Evolutionary conservation across 1,139 yeast species (phyloP).

Genomic region (Pichia cactophila): DNA sequence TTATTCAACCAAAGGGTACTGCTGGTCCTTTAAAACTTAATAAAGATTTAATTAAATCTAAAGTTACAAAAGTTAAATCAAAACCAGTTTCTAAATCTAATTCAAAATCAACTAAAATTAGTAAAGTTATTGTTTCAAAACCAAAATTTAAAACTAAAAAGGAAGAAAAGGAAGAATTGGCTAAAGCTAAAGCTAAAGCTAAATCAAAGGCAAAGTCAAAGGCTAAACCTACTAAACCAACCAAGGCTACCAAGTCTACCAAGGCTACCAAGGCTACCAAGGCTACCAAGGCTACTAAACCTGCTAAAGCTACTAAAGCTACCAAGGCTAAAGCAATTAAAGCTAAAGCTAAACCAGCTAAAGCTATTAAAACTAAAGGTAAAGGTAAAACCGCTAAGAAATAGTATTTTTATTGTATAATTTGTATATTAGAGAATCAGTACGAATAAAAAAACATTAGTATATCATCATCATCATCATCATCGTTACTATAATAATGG

Average conservation of each 20-base stretch:
- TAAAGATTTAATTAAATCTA: constrained; percentile 29
- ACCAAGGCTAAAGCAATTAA: background rate
- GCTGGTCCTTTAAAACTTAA: constrained; percentile 65
- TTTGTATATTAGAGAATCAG: background rate
- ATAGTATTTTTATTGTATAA: background rate
- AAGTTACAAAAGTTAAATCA: constrained; percentile 12
- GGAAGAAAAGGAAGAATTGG: constrained; percentile 4
- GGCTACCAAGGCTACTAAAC: constrained; percentile 14
- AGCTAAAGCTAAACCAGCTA: background rate
- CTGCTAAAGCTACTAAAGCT: constrained; percentile 9
- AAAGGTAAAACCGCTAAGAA: background rate
- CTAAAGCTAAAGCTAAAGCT: too few species aligned
- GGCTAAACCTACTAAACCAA: constrained; percentile 19
- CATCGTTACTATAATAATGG: background rate
- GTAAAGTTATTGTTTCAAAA: background rate
- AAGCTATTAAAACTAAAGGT: background rate
- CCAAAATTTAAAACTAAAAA: background rate
- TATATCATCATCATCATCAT: too few species aligned
- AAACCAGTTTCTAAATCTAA: constrained; percentile 19
- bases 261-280: constrained; percentile 6
- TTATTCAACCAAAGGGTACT: constrained; percentile 83
- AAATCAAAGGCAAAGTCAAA: constrained; percentile 4
- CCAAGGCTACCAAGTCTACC: constrained; percentile 1
- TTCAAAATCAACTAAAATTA: background rate
- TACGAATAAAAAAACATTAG: too few species aligned